Evolutionary conservation across 2,329 filamentous ascomycete genomes (phyloP).

Genomic region (Aureobasidium musti): DNA sequence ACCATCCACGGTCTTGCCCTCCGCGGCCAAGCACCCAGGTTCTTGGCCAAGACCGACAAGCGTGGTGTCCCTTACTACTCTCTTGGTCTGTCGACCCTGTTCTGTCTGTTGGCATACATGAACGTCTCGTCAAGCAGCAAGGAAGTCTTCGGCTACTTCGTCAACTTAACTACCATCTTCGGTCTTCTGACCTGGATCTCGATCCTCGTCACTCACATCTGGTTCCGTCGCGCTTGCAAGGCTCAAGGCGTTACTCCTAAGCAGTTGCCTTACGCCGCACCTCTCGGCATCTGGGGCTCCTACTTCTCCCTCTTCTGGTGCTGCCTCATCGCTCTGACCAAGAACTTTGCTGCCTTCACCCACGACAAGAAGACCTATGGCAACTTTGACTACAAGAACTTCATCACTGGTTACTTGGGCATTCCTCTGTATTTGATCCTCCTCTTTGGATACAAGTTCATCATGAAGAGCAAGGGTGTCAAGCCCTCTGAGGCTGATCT

Average conservation of each 20-base stretch:
- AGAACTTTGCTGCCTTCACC: conserved; percentile 77
- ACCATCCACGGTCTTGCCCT: conserved; percentile 72
- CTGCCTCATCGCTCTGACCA: conserved; percentile 73
- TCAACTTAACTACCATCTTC: conserved; percentile 48
- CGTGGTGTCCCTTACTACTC: conserved; percentile 70
- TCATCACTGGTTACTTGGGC: conserved; percentile 75
- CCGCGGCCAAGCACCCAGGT: conserved; percentile 69
- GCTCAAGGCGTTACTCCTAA: conserved; percentile 51
- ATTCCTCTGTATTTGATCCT: conserved; percentile 72
- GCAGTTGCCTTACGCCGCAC: conserved; percentile 59
- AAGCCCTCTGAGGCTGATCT: conserved; percentile 65
- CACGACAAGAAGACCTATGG: conserved; percentile 48
- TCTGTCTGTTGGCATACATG: conserved; percentile 60
- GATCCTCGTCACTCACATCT: conserved; percentile 53
- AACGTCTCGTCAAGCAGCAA: conserved; percentile 48
- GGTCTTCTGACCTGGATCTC: conserved; percentile 53
- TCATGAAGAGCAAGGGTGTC: conserved; percentile 57
- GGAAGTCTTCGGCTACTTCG: conserved; percentile 52
- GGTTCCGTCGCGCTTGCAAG: conserved; percentile 49
- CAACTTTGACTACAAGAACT: conserved; percentile 71
- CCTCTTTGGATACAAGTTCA: conserved; percentile 67
- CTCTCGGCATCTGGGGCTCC: conserved; percentile 70
- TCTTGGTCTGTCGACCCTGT: conserved; percentile 60
- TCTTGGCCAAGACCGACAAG: conserved; percentile 70
- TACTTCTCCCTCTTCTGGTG: conserved; percentile 69